A percentile compares a stretch with the other conserved stretches of the same genome.
These are phyloP conservation scores for Termitomyces eurrhizus DNA, from an alignment of 768 basidiomycete genomes.

Conservation along the genomic window DNA sequence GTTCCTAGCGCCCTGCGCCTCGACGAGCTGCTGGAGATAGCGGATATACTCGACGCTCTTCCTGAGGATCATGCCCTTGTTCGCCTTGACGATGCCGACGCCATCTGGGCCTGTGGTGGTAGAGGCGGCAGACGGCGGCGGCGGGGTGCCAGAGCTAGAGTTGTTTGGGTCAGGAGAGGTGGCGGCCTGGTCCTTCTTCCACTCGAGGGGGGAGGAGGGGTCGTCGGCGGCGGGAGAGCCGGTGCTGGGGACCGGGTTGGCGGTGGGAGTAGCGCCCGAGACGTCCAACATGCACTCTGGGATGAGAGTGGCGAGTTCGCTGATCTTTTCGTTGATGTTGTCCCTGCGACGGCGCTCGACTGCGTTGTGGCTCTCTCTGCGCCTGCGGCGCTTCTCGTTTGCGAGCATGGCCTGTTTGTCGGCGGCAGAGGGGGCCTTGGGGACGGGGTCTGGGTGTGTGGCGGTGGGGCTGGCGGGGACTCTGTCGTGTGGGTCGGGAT, in stretches of 20 bases:
- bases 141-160: constrained; percentile 9
- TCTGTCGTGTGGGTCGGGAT: background rate
- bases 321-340: constrained; percentile 95
- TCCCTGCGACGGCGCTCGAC: constrained; percentile 85
- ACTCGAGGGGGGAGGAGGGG: constrained; percentile 14
- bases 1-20: constrained; percentile 73
- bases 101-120: constrained; percentile 15
- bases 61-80: constrained; percentile 90
- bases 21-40: constrained; percentile 84
- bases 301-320: constrained; percentile 83
- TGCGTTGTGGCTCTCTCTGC: constrained; percentile 88
- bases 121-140: background rate
- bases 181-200: constrained; percentile 5
- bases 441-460: background rate
- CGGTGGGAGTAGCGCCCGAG: background rate
- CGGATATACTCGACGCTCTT: constrained; percentile 81
- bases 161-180: constrained; percentile 6
- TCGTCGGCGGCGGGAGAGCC: constrained; percentile 11
- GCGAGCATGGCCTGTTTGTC: constrained; percentile 59
- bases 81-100: constrained; percentile 71
- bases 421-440: constrained; percentile 7
- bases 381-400: constrained; percentile 77
- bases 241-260: background rate
- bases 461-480: background rate
- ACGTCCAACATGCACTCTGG: constrained; percentile 80